Base-by-base conservation (phyloP, 257 asterid genomes). In the Ehretia macrophylla region DNA sequence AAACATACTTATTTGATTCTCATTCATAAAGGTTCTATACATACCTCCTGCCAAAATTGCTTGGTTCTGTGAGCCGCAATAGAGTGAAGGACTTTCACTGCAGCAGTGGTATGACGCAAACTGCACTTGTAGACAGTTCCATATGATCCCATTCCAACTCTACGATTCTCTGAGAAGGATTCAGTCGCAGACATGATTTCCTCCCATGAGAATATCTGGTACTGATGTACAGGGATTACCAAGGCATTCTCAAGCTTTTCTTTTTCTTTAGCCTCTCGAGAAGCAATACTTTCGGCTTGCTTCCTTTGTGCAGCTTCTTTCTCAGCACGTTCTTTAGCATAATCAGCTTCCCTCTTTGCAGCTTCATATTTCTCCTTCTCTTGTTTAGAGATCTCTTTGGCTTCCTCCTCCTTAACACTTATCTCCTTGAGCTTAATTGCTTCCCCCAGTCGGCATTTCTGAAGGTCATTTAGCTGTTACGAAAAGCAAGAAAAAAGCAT, bases 11-110 rank as follows among this genome's bases (percentile, higher is more conserved):
- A 17, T 50, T 8, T 50, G 55, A 8, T 50, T 17, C 21, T 48
- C 21, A n/a, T 71, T 18, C 19, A 50, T 17, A 50, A 20, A 50
- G 11, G 13, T 50, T 13, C 14, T 8, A n/a, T 17, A 50, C 59
- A 52, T 83, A 90, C 98, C 95, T 91, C 98, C 64, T 82, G 95
- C 63, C 74, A 82, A 85, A 85, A 91, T 62, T 85, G 95, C 81
- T 82, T 88, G 21, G 60, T 71, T 55, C 68, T 67, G 64, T 69
- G 58, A 55, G 82, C 72, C 56, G 79, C 95, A 67, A 74, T 69
- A 16, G 82, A 75, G 71, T 76, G 92, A 66, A 91, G 95, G 60
- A 90, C 69, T 73, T 91, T 91, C 22, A 82, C 92, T n/a, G 98
- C 98, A 42, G 88, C 96, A 61, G 77, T 73, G 66, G 91, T 85